Percentiles rank a stretch among this genome's conserved stretches.
Conservation (phyloP, 495 filamentous ascomycete species). For the Penicillium nucicola region DNA sequence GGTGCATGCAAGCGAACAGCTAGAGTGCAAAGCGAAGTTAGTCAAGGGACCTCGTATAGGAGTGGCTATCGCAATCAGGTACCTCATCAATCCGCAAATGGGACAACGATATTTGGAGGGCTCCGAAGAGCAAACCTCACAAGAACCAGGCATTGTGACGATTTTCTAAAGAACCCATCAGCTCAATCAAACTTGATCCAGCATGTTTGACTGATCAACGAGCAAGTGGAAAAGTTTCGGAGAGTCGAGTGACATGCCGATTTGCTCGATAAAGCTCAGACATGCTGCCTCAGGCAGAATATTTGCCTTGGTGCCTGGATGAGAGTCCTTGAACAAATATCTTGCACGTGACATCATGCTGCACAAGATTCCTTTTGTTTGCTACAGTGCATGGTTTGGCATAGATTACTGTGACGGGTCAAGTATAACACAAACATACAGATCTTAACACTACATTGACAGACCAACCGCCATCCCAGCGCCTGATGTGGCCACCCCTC, state of each 20-base stretch:
- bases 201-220: constrained; percentile 7
- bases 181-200: constrained; percentile 2
- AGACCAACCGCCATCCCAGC: too few relatives aligned
- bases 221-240: too few relatives aligned
- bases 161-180: constrained; percentile 6
- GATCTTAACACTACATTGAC: too few relatives aligned
- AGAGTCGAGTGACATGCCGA: not conserved
- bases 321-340: too few relatives aligned
- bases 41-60: not conserved
- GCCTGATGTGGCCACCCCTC: too few relatives aligned
- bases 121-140: constrained; percentile 57
- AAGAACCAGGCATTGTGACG: constrained; percentile 35
- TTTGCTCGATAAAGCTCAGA: constrained; percentile 4
- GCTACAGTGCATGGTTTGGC: too few relatives aligned
- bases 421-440: too few relatives aligned
- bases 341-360: too few relatives aligned
- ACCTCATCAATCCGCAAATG: constrained; percentile 61
- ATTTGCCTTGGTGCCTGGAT: too few relatives aligned
- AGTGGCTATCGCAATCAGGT: constrained; percentile 22
- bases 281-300: not conserved
- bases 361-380: too few relatives aligned
- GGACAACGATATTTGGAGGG: constrained; percentile 65
- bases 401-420: too few relatives aligned
- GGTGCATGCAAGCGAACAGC: constrained; percentile 69
- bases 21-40: constrained; percentile 25